Base-by-base conservation (phyloP, 208 protist genomes). In the Crithidia bombi region DNA sequence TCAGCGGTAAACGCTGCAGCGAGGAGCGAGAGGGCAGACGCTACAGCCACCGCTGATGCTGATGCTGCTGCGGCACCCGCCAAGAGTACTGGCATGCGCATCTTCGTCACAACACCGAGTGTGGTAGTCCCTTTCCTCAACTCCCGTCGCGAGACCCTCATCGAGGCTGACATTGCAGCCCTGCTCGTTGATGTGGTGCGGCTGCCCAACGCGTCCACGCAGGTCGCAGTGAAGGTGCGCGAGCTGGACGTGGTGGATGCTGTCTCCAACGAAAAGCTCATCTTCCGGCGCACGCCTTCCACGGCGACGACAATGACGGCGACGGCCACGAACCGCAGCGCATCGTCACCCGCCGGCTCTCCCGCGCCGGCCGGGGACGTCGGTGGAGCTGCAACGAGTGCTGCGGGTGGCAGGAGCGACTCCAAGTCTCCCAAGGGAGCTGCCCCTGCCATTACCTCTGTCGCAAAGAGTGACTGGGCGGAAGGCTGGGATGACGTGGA, bases 61-160 rank as follows among this genome's bases (percentile, higher is more conserved):
- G 28, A 25, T 4, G 41, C 57, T 0, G 17, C 44, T 5, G 26
- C 55, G 19, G 25, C 19, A 23, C 15, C 33, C 35, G 30, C 30
- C 14, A 38, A n/a, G 21, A 58, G 12, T 9, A 55, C 41, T 15
- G 72, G 77, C 21, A 87, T 95, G 63, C 84, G 84, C 46, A 85
- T 79, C 72, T 30, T 81, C 26, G 68, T 95, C 23, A 89, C 70
- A 1, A 96, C 87, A 3, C 86, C 86, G 25, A 79, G 67, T n/a
- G 86, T 92, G 12, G 75, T 79, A 17, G 81, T 96, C 5, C 90
- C 87, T 5, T 90, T 95, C 57, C 56, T 95, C 35, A 93, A 85
- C 17, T 80, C 75, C 5, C 58, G 64, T 33, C 81, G 85, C 15
- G 75, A 79, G 44, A 75, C 75, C 38, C 75, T 95, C 11, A 76